Base-by-base conservation (phyloP, 768 basidiomycete genomes). In the Lactifluus pinguis region DNA sequence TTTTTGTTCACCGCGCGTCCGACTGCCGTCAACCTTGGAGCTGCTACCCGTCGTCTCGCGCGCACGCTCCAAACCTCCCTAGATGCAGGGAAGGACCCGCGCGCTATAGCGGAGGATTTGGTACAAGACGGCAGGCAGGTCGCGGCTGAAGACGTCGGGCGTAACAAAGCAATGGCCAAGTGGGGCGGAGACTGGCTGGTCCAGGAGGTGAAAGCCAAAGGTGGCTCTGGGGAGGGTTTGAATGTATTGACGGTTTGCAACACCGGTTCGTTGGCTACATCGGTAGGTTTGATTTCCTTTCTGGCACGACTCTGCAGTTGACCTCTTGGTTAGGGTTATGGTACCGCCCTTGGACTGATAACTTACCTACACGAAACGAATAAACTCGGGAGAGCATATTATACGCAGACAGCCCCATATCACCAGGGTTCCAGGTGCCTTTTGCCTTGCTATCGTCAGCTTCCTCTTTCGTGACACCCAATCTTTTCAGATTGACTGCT, bases 181-280 rank as follows among this genome's bases (percentile, higher is more conserved):
- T 78, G 82, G 72, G 94, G 94, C 29, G 93, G 87, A 2, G 85
- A 89, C 38, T 98, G 95, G 95, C 75, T 97, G 41, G 69, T 85
- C 41, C 72, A 82, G 44, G 73, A 75, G 38, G 76, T 80, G 21
- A 77, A 76, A 70, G 66, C 71, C 61, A 67, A 53, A 58, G 78
- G 76, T 47, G 72, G 70, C 7, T 70, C 76, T 17, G 76, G 74
- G 30, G 75, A 75, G 49, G 79, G 75, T 42, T 72, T 97, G 60
- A 93, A 90, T 69, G 82, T 95, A 19, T 75, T 97, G 72, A 97
- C 95, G 15, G 92, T 98, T 11, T 98, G 95, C 76, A 98, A 98
- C 72, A 98, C 95, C n/a, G 95, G 95, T 4, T 92, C 89, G 25
- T 79, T 98, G 64, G 95, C 95, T 1, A 97, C 94, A 10, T 95